Conservation (phyloP, 2,329 filamentous ascomycete species). For the Fusarium algeriense region DNA sequence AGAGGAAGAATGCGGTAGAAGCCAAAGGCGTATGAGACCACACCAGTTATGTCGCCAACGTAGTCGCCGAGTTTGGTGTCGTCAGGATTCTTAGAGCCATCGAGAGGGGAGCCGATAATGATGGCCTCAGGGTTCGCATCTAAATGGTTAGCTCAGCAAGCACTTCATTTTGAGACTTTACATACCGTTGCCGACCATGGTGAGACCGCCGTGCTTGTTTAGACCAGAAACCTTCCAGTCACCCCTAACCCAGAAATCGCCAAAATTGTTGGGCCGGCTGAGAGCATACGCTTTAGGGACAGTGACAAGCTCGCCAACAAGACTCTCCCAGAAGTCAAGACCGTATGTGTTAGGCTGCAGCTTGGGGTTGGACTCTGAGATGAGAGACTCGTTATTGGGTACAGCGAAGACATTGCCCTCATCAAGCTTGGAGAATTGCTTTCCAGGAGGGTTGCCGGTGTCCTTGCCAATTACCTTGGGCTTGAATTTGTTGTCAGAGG, state of each 20-base stretch:
- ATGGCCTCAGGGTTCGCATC: slow-evolving; percentile 79
- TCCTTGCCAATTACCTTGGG: slow-evolving; percentile 72
- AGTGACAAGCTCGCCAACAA: slow-evolving; percentile 76
- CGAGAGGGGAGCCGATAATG: slow-evolving; percentile 72
- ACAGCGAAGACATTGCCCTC: slow-evolving; percentile 73
- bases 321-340: slow-evolving; percentile 80
- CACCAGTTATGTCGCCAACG: slow-evolving; percentile 75
- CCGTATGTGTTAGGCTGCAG: slow-evolving; percentile 73
- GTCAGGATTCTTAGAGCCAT: slow-evolving; percentile 70
- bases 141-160: slow-evolving; percentile 29
- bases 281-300: slow-evolving; percentile 68
- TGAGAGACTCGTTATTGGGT: slow-evolving; percentile 70
- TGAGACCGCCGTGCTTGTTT: slow-evolving; percentile 74
- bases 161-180: background rate
- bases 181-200: slow-evolving; percentile 67
- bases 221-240: slow-evolving; percentile 72
- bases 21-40: slow-evolving; percentile 74
- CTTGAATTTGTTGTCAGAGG: slow-evolving; percentile 64
- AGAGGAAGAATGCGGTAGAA: slow-evolving; percentile 77
- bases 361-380: slow-evolving; percentile 70
- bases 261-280: slow-evolving; percentile 71
- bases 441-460: slow-evolving; percentile 68
- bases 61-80: slow-evolving; percentile 74
- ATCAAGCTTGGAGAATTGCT: slow-evolving; percentile 72
- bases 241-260: slow-evolving; percentile 77